Evolutionary conservation across 2,329 filamentous ascomycete genomes (phyloP).

Genomic region (Verticillium tricorpus): DNA sequence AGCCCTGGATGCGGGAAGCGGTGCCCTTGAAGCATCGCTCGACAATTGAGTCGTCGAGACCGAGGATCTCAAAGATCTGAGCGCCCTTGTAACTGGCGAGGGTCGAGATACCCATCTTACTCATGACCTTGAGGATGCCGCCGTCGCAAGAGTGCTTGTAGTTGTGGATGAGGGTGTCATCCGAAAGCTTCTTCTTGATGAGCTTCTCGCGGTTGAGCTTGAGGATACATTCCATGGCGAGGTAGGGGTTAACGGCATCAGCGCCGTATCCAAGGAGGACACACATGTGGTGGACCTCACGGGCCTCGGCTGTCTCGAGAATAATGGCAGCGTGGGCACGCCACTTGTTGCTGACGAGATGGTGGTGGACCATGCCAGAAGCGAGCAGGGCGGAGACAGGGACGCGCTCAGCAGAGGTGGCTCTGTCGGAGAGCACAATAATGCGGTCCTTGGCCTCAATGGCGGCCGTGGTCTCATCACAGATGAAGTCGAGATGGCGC

Average conservation of each 20-base stretch:
- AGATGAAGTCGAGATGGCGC: slow-evolving; percentile 82
- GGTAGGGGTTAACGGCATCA: slow-evolving; percentile 90
- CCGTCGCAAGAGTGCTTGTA: slow-evolving; percentile 97
- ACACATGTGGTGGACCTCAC: slow-evolving; percentile 98
- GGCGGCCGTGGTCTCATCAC: slow-evolving; percentile 75
- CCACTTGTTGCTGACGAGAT: slow-evolving; percentile 94
- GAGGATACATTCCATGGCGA: slow-evolving; percentile 92
- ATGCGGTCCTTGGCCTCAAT: slow-evolving; percentile 81
- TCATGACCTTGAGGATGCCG: slow-evolving; percentile 98
- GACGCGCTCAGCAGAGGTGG: slow-evolving; percentile 76
- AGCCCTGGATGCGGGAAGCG: slow-evolving; percentile 87
- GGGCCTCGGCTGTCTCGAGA: slow-evolving; percentile 89
- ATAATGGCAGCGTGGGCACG: slow-evolving; percentile 81
- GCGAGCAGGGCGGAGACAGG: slow-evolving; percentile 82
- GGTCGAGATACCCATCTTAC: slow-evolving; percentile 98
- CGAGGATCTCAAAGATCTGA: slow-evolving; percentile 95
- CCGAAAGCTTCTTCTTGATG: slow-evolving; percentile 81
- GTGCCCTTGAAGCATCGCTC: slow-evolving; percentile 94
- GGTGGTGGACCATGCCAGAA: slow-evolving; percentile 91
- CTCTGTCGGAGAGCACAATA: slow-evolving; percentile 84
- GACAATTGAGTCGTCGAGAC: slow-evolving; percentile 86
- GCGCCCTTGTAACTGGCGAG: slow-evolving; percentile 95
- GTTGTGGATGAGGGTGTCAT: slow-evolving; percentile 83
- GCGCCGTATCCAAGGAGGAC: slow-evolving; percentile 95
- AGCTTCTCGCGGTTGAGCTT: slow-evolving; percentile 93